Evolutionary conservation across 768 basidiomycete species (phyloP).

Genomic region (Coprinopsis strossmayeri): DNA sequence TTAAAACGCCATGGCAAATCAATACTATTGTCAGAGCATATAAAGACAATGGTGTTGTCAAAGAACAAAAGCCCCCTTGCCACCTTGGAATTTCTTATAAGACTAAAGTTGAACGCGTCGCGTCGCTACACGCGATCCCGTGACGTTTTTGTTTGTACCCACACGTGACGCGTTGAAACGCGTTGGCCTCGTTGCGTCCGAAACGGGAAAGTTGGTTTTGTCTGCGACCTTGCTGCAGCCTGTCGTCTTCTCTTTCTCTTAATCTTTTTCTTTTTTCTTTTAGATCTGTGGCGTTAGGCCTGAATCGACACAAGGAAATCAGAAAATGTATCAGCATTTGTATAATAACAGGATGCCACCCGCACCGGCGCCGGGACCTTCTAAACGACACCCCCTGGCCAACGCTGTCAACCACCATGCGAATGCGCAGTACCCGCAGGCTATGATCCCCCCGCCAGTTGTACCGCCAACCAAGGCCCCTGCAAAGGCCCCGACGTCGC

Average conservation of each 20-base stretch:
- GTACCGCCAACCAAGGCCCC: slow-evolving; percentile 24
- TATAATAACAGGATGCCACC: slow-evolving; percentile 25
- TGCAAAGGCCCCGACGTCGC: slow-evolving; percentile 41
- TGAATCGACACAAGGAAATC: slow-evolving; percentile 1
- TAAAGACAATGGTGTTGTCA: too few relatives aligned
- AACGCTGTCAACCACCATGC: slow-evolving; percentile 23
- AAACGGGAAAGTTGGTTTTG: slow-evolving; percentile 12
- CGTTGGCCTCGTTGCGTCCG: slow-evolving; percentile 22
- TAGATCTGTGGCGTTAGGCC: slow-evolving; percentile 40
- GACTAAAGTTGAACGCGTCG: too few relatives aligned
- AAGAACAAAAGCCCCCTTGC: too few relatives aligned
- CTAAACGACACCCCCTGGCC: slow-evolving; percentile 35
- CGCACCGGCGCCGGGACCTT: slow-evolving; percentile 18
- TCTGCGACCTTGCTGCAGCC: neutral
- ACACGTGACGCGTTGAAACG: slow-evolving; percentile 15
- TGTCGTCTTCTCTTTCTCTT: neutral
- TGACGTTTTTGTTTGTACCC: slow-evolving; percentile 9
- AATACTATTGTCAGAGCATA: too few relatives aligned
- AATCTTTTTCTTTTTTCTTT: slow-evolving; percentile 8
- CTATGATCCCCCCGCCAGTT: slow-evolving; percentile 1
- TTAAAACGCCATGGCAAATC: too few relatives aligned
- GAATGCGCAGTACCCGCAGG: neutral
- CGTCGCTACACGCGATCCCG: slow-evolving; percentile 19
- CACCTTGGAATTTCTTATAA: too few relatives aligned
- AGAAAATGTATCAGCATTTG: slow-evolving; percentile 29